These are phyloP conservation scores for Phellinidium pouzarii DNA, from an alignment of 1,284 basidiomycete genomes.

Conservation along the genomic window DNA sequence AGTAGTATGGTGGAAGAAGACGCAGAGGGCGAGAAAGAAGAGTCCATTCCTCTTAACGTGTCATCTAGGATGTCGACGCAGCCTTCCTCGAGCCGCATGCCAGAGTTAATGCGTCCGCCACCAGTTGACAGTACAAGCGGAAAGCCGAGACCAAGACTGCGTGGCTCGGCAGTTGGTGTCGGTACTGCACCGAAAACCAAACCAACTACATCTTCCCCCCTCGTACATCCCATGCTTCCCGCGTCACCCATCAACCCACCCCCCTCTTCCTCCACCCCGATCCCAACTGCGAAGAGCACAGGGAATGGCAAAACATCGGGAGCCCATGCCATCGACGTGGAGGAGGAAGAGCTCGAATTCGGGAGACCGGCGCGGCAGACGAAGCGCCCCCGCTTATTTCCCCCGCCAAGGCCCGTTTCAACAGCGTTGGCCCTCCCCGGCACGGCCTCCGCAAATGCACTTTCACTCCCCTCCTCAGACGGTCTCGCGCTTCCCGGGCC, in stretches of 20 bases:
- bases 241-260: slow-evolving; percentile 22
- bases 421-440: slow-evolving; percentile 31
- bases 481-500: slow-evolving; percentile 21
- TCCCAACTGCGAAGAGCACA: slow-evolving; percentile 20
- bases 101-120: background rate
- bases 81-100: background rate
- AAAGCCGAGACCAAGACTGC: slow-evolving; percentile 14
- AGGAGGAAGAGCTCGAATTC: slow-evolving; percentile 35
- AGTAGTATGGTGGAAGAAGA: slow-evolving; percentile 10
- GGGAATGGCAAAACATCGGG: slow-evolving; percentile 23
- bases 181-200: background rate
- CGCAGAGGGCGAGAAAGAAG: slow-evolving; percentile 9
- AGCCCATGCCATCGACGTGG: slow-evolving; percentile 29
- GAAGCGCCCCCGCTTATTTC: slow-evolving; percentile 35
- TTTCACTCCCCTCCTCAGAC: slow-evolving; percentile 23
- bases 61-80: background rate
- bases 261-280: slow-evolving; percentile 22
- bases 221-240: background rate
- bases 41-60: slow-evolving; percentile 1
- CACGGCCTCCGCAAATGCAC: slow-evolving; percentile 25
- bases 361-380: slow-evolving; percentile 31
- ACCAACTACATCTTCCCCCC: slow-evolving; percentile 5
- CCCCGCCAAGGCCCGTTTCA: slow-evolving; percentile 39
- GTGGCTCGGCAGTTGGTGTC: background rate
- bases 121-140: slow-evolving; percentile 1